Evolutionary conservation across 2,329 filamentous ascomycete genomes (phyloP).

Genomic region (Huntiella moniliformis): DNA sequence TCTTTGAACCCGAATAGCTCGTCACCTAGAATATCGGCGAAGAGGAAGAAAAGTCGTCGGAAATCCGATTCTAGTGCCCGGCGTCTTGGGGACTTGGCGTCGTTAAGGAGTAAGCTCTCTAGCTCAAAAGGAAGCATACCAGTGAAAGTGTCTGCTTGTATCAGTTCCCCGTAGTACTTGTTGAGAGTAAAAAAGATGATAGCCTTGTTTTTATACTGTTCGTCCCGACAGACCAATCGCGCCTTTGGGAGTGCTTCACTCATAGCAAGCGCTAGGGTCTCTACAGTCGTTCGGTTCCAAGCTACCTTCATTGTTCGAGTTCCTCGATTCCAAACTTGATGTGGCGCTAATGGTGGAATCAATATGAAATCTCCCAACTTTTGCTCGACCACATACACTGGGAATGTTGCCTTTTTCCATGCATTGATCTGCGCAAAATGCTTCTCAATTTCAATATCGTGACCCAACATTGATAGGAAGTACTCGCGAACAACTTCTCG

Average conservation of each 20-base stretch:
- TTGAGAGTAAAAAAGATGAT: constrained; percentile 76
- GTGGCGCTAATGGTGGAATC: constrained; percentile 78
- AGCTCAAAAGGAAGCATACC: constrained; percentile 32
- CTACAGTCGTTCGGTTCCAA: constrained; percentile 88
- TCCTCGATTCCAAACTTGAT: constrained; percentile 96
- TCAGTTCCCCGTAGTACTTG: constrained; percentile 53
- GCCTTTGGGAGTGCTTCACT: constrained; percentile 77
- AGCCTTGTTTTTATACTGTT: constrained; percentile 97
- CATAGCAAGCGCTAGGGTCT: constrained; percentile 73
- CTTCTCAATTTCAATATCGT: constrained; percentile 92
- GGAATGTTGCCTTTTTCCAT: constrained; percentile 88
- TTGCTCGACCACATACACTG: constrained; percentile 83
- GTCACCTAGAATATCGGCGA: constrained; percentile 58
- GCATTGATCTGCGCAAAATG: constrained; percentile 92
- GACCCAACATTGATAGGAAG: constrained; percentile 78
- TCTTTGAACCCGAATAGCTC: constrained; percentile 68
- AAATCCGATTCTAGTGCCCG: constrained; percentile 70
- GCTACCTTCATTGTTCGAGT: constrained; percentile 94
- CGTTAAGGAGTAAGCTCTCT: constrained; percentile 25
- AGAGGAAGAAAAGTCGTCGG: constrained; percentile 58
- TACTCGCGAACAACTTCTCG: constrained; percentile 81
- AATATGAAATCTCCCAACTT: constrained; percentile 80
- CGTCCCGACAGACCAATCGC: constrained; percentile 80
- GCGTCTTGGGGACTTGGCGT: constrained; percentile 24
- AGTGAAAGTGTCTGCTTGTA: constrained; percentile 22